phyloP scores from a whole-genome alignment of 2,329 filamentous ascomycete species.

The Penicillium sp. region DNA sequence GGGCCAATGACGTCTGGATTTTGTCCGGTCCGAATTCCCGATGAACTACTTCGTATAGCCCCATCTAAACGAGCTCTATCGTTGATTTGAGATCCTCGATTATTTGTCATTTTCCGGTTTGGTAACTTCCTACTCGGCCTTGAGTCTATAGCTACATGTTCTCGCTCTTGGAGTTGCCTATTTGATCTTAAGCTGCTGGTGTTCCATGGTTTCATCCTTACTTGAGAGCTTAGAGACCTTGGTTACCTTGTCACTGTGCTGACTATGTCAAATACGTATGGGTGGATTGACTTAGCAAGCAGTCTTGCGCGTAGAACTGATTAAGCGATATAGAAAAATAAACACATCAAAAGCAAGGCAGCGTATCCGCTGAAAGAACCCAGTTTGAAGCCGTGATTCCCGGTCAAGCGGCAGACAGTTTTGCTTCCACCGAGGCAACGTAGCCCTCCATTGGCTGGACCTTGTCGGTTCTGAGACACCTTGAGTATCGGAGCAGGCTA shows the following conservation, averaged over 20 bases:
- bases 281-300: background rate
- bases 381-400: background rate
- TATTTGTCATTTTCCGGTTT: constrained; percentile 11
- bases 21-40: constrained; percentile 1
- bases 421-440: constrained; percentile 53
- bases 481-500: background rate
- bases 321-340: background rate
- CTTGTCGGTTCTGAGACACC: constrained; percentile 64
- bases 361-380: background rate
- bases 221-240: background rate
- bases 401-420: constrained; percentile 33
- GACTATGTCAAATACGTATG: background rate
- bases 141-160: background rate
- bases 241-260: background rate
- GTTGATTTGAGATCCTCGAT: background rate
- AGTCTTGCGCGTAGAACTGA: background rate
- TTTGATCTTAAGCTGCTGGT: background rate
- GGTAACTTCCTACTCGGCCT: no score
- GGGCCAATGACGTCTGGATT: background rate
- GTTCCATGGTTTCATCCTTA: background rate
- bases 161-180: background rate
- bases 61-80: background rate
- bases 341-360: background rate
- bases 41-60: background rate
- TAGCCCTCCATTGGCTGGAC: constrained; percentile 70